Conservation (phyloP, 140 eudicot genomes). For the Ambrosia hybrid region DNA sequence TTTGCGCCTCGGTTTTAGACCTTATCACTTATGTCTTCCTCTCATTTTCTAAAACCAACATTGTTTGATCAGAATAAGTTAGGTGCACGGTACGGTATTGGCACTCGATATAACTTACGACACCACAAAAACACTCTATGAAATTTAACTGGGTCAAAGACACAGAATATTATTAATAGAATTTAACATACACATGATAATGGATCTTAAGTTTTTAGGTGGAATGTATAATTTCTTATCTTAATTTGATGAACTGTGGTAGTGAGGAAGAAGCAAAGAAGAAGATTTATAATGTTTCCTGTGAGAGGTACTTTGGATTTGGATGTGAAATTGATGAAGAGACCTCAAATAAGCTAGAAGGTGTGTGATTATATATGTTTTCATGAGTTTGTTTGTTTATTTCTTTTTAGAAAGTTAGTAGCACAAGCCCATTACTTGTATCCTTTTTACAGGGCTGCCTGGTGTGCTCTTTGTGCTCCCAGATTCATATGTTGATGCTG, state of each 20-base stretch:
- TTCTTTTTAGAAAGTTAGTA: neutral
- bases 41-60: no score
- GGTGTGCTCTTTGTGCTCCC: conserved; percentile 91
- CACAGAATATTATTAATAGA: no score
- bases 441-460: conserved; percentile 55
- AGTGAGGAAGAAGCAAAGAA: conserved; percentile 92
- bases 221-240: neutral
- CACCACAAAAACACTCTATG: no score
- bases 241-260: conserved; percentile 4
- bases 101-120: no score
- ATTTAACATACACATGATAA: neutral
- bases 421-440: neutral
- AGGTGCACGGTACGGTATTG: no score
- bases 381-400: neutral
- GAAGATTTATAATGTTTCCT: conserved; percentile 93
- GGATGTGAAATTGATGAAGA: conserved; percentile 98
- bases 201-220: neutral
- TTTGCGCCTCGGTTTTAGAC: no score
- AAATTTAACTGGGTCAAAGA: no score
- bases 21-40: no score
- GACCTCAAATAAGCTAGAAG: conserved; percentile 91
- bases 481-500: conserved; percentile 91
- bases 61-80: no score
- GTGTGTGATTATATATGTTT: conserved; percentile 26
- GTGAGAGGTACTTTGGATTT: conserved; percentile 94